Percentiles rank a stretch among this genome's conserved stretches.
Evolutionary conservation across 2,329 filamentous ascomycete species (phyloP).

Genomic region (Hypoxylon sp.): DNA sequence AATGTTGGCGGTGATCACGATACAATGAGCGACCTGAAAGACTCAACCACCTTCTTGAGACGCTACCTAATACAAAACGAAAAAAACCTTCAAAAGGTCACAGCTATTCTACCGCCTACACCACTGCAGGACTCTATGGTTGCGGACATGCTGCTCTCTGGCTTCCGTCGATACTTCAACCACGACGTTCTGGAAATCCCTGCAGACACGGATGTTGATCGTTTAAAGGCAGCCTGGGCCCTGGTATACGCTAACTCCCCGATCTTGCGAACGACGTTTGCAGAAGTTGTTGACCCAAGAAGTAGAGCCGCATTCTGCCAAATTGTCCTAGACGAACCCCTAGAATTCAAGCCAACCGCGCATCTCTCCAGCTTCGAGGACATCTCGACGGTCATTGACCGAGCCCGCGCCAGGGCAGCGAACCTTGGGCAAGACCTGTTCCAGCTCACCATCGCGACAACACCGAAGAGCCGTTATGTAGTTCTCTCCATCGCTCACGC

Average conservation of each 20-base stretch:
- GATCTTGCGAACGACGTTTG: constrained; percentile 82
- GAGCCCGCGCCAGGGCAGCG: constrained; percentile 58
- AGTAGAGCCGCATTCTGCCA: constrained; percentile 68
- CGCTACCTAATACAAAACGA: constrained; percentile 56
- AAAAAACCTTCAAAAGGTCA: constrained; percentile 60
- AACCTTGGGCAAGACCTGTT: constrained; percentile 57
- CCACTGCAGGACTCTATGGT: constrained; percentile 91
- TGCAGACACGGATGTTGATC: constrained; percentile 66
- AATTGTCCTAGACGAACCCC: constrained; percentile 57
- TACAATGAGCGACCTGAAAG: constrained; percentile 33
- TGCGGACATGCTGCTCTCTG: constrained; percentile 82
- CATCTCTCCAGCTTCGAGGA: constrained; percentile 53
- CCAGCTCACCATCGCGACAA: constrained; percentile 63
- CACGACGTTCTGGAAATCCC: constrained; percentile 80
- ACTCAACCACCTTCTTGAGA: constrained; percentile 56
- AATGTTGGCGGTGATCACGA: constrained; percentile 7
- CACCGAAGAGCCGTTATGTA: constrained; percentile 59
- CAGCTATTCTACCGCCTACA: constrained; percentile 79
- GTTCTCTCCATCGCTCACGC: constrained; percentile 86
- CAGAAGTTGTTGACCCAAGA: constrained; percentile 73
- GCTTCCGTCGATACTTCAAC: constrained; percentile 86
- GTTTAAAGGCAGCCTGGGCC: constrained; percentile 73
- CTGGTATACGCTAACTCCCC: constrained; percentile 72
- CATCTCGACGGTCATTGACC: constrained; percentile 56
- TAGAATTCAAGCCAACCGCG: constrained; percentile 43